Evolutionary conservation across 306 rosid species (phyloP).

Genomic region (Prunus padus): DNA sequence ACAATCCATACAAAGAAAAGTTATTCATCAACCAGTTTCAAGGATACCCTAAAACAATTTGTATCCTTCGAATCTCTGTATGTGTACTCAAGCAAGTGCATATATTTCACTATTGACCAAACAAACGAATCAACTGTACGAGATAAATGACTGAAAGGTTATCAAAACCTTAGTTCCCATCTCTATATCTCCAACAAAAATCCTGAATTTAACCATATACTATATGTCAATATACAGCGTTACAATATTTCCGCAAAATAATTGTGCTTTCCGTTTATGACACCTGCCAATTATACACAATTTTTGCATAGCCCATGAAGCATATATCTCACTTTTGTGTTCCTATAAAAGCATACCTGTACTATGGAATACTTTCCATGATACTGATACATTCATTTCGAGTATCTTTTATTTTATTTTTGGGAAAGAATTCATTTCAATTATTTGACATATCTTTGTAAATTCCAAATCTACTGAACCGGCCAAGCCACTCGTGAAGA

Average conservation of each 20-base stretch:
- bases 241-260: neutral
- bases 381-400: neutral
- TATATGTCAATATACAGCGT: neutral
- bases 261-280: neutral
- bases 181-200: neutral
- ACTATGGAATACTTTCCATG: neutral
- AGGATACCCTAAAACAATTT: neutral
- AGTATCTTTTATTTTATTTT: neutral
- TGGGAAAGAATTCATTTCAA: neutral
- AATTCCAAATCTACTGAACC: neutral
- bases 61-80: neutral
- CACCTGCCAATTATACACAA: neutral
- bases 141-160: neutral
- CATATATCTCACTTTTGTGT: neutral
- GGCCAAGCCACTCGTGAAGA: neutral
- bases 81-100: neutral
- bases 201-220: conserved; percentile 1
- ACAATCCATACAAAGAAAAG: neutral
- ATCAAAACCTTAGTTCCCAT: neutral
- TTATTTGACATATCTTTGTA: neutral
- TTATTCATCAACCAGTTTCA: neutral
- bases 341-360: neutral
- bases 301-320: neutral
- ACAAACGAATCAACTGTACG: neutral
- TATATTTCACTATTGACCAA: neutral